Evolutionary conservation across 2,329 filamentous ascomycete genomes (phyloP), one percentile per base, ranked within the genome.

Genomic region (Verruconis gallopava): DNA sequence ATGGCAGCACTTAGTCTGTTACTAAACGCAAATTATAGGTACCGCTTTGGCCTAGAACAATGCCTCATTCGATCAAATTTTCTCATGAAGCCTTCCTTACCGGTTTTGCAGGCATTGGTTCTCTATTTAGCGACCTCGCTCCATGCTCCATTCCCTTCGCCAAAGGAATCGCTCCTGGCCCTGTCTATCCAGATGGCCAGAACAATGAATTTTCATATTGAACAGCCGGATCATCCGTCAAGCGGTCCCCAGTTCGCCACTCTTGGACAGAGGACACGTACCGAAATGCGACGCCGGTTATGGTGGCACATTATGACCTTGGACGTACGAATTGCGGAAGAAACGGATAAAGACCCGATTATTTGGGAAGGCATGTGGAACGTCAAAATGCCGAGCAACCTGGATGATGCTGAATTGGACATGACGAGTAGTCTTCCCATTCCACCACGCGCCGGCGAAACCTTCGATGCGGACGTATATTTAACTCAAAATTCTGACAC

Each of bases 281-380:
- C 11, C 5, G 40, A 42, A 19, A 32, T 42, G 15, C 12, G 40
- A 6, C 40, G 40, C 6, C 40, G 40, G 6, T 13, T 42, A 5
- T 42, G 40, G 40, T 42, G 40, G 40, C 40, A 42, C n/a, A 37
- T 42, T 13, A 38, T 42, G 14, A 14, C 40, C 6, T 20, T 42
- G 11, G 40, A 42, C 19, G 33, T 42, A 6, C 32, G 30, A 19
- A 21, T 13, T 17, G 40, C 40, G 9, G 40, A 37, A 28, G 15
- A 21, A 20, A 15, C 9, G 9, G n/a, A 17, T n/a, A 42, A 5
- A 11, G 33, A 38, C 21, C 40, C 40, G 5, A 38, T 19, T 9
- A 21, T 42, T 5, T 36, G 12, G 12, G 40, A 42, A 6, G 30
- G 17, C 9, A 42, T 19, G 32, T 42, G 30, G 32, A 42, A 20